Evolutionary conservation across 352 stramenopile species (phyloP), one percentile per base, ranked within the genome.

Genomic region (Pythium brachiatum): DNA sequence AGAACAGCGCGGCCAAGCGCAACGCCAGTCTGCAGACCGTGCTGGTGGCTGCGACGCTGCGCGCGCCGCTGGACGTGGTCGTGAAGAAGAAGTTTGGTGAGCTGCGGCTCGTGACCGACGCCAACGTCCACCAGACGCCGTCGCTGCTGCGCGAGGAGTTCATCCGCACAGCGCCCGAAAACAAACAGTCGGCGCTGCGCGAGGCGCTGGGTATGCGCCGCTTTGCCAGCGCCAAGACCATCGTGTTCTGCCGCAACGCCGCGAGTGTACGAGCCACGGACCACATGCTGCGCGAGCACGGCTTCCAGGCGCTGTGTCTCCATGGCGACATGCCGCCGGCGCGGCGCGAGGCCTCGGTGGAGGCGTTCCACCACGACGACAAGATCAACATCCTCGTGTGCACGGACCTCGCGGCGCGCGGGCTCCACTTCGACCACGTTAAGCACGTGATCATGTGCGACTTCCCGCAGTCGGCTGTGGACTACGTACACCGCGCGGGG

Each of bases 401-500:
- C 60, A 98, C 93, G 1, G 94, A 98, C 68, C 66, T 98, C 26
- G 95, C 91, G 7, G 89, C 87, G n/a, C 79, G 95, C 41, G 94
- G 95, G 29, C 72, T 98, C 43, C 91, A 98, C 70, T 86, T 98
- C 46, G 78, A 84, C 9, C 70, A 76, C 16, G 90, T 98, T 15
- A 87, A 87, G 60, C 89, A 95, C 47, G 89, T 98, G 12, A 76
- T 98, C 18, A 96, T 98, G 74, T 89, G 98, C 46, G 92, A 98
- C 72, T 98, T 98, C 64, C 93, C 95, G 0, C 79, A 79, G 27
- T 95, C 90, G 43, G 91, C 95, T 20, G 92, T 98, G 21, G 81
- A 96, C 69, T 97, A 98, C 76, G 86, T 98, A 48, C 95, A 98
- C 76, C 89, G 95, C 23, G 86, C 83, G 29, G 86, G 86, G 6